Base-by-base conservation (phyloP, 164 flowering plant genomes). In the Nymphaea colorata region DNA sequence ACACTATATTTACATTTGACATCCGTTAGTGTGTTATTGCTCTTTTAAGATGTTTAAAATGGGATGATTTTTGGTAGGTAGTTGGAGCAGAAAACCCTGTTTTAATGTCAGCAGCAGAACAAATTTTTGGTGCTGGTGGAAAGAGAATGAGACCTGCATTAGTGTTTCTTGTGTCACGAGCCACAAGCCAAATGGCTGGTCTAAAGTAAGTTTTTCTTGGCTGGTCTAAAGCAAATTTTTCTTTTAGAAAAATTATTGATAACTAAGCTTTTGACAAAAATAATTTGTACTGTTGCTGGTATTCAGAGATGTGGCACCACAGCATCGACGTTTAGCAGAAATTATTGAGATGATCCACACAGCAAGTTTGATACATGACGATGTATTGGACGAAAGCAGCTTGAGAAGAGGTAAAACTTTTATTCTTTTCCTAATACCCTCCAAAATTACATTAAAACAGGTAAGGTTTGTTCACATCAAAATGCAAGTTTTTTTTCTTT, bases 331-430 rank as follows among this genome's bases (percentile, higher is more conserved):
- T 44, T 77, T 93, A 74, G 98, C 97, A 61, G 98, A 93, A 79
- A 89, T 93, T 71, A 93, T 91, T 64, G 98, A 93, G 76, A 93
- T 93, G 98, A 91, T 93, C 67, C 97, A 93, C 69, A 93, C 98
- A n/a, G 98, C 98, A 61, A 93, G 98, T 73, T 79, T 93, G 74
- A 91, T 93, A 66, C 98, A 93, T 70, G 98, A 93, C 74, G 98
- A 93, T 78, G 94, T 93, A 6, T 68, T 93, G 64, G 98, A 93
- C 80, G 98, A 93, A 59, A 93, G 98, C 72, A 82, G 80, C 75
- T 77, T 87, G 83, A 71, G 97, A 69, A 86, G 97, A 88, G 98
- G 97, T 93, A 72, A 17, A 2, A 10, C n/a, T 17, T 61, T 5
- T 51, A 15, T 15, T 15, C 57, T 15, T 51, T 51, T 51, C 14